These are phyloP conservation scores for Raphanus sativus DNA, from an alignment of 345 rosid genomes.

Conservation along the genomic window DNA sequence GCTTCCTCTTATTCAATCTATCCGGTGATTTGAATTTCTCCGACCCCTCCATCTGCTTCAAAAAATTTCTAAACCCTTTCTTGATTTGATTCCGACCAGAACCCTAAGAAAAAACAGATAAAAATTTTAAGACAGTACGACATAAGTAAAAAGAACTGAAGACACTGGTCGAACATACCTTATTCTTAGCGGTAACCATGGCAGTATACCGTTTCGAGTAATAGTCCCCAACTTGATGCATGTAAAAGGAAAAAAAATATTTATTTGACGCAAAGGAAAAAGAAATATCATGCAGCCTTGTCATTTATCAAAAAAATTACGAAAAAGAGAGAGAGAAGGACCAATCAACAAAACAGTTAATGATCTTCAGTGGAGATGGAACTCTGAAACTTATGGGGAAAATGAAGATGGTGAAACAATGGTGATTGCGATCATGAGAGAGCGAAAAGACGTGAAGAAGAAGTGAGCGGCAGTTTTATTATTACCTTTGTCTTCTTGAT, in stretches of 20 bases:
- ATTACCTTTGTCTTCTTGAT: neutral
- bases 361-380: neutral
- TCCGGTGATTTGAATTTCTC: constrained; percentile 34
- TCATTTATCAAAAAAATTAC: neutral
- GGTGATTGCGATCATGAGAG: constrained; percentile 8
- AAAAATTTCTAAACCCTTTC: constrained; percentile 49
- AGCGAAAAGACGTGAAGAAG: constrained; percentile 14
- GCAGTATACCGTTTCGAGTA: neutral
- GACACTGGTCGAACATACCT: constrained; percentile 10
- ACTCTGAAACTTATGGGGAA: neutral
- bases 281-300: neutral
- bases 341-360: neutral
- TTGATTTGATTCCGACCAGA: constrained; percentile 38
- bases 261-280: neutral
- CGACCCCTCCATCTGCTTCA: neutral
- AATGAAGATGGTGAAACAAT: constrained; percentile 5
- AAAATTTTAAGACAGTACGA: neutral
- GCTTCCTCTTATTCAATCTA: constrained; percentile 56
- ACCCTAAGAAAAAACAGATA: constrained; percentile 40
- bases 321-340: neutral
- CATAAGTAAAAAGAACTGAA: neutral
- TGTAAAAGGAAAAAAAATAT: neutral
- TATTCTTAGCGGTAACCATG: constrained; percentile 26
- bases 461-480: constrained; percentile 36
- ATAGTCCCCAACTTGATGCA: neutral